Percentiles rank a stretch among this genome's conserved stretches.
Conservation (phyloP, 2,329 filamentous ascomycete genomes). For the Sporothrix sp. region DNA sequence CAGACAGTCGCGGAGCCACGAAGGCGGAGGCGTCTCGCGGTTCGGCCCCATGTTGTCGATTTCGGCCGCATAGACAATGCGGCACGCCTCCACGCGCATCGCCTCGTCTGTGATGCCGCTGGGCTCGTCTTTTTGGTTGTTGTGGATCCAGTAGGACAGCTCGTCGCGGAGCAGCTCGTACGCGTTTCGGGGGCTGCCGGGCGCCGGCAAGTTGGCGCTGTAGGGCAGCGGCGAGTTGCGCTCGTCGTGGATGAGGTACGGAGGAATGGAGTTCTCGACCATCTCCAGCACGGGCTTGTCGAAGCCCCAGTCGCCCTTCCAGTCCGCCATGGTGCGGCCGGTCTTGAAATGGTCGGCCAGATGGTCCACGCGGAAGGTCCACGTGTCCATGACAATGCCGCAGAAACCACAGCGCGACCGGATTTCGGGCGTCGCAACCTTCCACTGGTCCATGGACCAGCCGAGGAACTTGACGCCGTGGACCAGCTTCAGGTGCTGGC, state of each 20-base stretch:
- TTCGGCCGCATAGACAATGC: constrained; percentile 47
- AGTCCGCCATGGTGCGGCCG: constrained; percentile 56
- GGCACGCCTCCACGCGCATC: constrained; percentile 48
- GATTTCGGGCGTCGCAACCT: constrained; percentile 49
- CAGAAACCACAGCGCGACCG: constrained; percentile 58
- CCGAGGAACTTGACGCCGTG: constrained; percentile 51
- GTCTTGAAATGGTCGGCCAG: constrained; percentile 59
- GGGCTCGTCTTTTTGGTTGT: constrained; percentile 33
- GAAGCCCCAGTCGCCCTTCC: constrained; percentile 63
- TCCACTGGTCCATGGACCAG: constrained; percentile 59
- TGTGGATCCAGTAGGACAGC: constrained; percentile 42
- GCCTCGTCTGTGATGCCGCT: constrained; percentile 39
- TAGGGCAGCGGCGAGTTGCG: constrained; percentile 47
- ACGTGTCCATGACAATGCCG: constrained; percentile 50
- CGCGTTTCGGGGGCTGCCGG: constrained; percentile 43
- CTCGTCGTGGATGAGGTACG: constrained; percentile 56
- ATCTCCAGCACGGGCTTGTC: constrained; percentile 50
- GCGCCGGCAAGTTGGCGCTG: constrained; percentile 34
- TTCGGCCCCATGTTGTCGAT: constrained; percentile 30
- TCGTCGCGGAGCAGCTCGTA: constrained; percentile 53
- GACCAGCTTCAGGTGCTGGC: constrained; percentile 54
- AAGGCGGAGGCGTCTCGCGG: constrained; percentile 27
- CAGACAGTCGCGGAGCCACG: constrained; percentile 52
- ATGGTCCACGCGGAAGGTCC: constrained; percentile 51
- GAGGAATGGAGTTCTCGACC: constrained; percentile 57